Evolutionary conservation across 129 eudicot species (phyloP).

Genomic region (Mikania micrantha): DNA sequence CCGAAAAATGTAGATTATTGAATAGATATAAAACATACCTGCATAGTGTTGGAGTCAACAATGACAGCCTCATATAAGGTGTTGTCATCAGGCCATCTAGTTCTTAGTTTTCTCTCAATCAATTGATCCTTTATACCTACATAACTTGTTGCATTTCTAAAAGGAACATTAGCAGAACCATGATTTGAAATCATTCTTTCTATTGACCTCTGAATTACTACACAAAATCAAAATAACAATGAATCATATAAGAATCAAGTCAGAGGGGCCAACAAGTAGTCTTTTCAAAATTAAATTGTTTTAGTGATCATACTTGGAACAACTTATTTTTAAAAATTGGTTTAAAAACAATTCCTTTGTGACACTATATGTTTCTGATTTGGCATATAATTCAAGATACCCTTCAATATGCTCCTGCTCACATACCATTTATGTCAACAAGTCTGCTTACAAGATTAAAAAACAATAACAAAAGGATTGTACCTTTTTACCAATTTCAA

Average conservation of each 20-base stretch:
- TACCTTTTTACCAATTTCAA: constrained; percentile 52
- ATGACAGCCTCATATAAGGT: constrained; percentile 87
- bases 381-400: no score
- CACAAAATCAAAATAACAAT: no score
- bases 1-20: not conserved
- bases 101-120: constrained; percentile 80
- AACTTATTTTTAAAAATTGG: no score
- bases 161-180: constrained; percentile 35
- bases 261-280: no score
- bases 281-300: no score
- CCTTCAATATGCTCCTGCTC: not conserved
- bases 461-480: not conserved
- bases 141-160: constrained; percentile 39
- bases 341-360: no score
- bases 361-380: no score
- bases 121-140: constrained; percentile 48
- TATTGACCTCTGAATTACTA: no score
- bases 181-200: constrained; percentile 41
- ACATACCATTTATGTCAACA: not conserved
- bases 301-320: no score
- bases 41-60: constrained; percentile 58
- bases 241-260: no score
- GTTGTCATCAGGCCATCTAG: constrained; percentile 90
- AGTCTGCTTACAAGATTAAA: not conserved
- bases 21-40: constrained; percentile 41